Base-by-base conservation (phyloP, 2,329 filamentous ascomycete genomes). In the Penicillium griseofulvum region DNA sequence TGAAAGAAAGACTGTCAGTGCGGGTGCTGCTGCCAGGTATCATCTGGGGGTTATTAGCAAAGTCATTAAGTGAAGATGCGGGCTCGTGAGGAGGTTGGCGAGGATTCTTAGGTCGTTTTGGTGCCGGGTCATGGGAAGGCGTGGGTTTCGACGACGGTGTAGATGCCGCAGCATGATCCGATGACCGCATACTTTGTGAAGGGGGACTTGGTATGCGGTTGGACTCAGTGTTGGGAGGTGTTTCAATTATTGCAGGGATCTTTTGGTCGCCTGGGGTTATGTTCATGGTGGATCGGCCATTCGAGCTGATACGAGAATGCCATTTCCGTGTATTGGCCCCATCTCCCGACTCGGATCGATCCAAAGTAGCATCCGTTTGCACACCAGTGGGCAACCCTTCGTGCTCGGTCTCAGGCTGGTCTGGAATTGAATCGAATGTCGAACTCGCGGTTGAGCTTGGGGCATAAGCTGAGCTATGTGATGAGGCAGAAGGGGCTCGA, bases 1-100 rank as follows among this genome's bases (percentile, higher is more conserved):
- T 91, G 62, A 91, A 88, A 0, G 90, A 91, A 14, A 95, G 77
- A 46, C 81, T 85, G 71, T 94, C 91, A 1, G 90, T 93, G 43
- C 89, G 83, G 8, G 83, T 87, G 54, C 80, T 84, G 52, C 85
- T 86, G 12, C 88, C 88, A 22, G 88, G 86, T 2, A 93, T 74
- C 28, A 85, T 79, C n/a, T 89, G 85, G 4, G 88, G 84, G 56
- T 83, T 81, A 29, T 83, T 83, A 10, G 82, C 79, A 60, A 89
- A 81, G 29, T 92, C 87, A 61, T 86, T 85, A 19, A 87, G 76
- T 1, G 80, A 83, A 47, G 83, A 79, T 46, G 73, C 63, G 56
- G 57, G 73, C 64, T 74, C 77, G 74, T 62, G 76, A 65, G 53
- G 63, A 43, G 71, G 53, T 49, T 66, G 63, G 51, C 65, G 67